These are phyloP conservation scores for Aureobasidium melanogenum DNA, from an alignment of 2,329 filamentous ascomycete species.

Conservation along the genomic window DNA sequence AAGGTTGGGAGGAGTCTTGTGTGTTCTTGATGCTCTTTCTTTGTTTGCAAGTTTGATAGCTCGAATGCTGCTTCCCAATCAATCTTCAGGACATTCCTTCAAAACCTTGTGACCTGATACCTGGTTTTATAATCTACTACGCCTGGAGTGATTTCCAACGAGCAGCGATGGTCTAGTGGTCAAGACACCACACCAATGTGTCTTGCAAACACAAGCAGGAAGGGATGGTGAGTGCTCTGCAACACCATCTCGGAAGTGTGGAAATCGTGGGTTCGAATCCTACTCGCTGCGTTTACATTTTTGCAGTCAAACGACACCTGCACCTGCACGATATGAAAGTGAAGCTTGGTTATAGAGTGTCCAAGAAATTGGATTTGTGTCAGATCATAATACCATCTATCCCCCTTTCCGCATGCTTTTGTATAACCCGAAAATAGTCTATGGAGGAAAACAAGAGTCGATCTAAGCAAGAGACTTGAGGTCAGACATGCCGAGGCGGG, in stretches of 20 bases:
- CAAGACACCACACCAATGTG: not conserved
- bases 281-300: not conserved
- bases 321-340: not conserved
- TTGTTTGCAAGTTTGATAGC: too few relatives aligned
- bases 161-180: not conserved
- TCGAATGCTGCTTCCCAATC: too few relatives aligned
- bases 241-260: not conserved
- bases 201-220: not conserved
- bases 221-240: not conserved
- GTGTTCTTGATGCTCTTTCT: too few relatives aligned
- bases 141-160: not conserved
- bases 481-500: conserved; percentile 68
- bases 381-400: conserved; percentile 2
- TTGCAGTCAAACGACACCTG: not conserved
- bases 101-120: not conserved
- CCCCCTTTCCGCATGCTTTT: not conserved
- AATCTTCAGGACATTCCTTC: not conserved
- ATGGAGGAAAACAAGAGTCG: not conserved
- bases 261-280: not conserved
- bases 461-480: conserved; percentile 46
- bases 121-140: not conserved
- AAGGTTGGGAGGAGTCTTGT: too few relatives aligned
- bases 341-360: not conserved
- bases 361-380: not conserved
- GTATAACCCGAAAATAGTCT: not conserved